A percentile compares a stretch with the other conserved stretches of the same genome.
Evolutionary conservation across 345 rosid genomes (phyloP).

Genomic region (Pistacia atlantica): DNA sequence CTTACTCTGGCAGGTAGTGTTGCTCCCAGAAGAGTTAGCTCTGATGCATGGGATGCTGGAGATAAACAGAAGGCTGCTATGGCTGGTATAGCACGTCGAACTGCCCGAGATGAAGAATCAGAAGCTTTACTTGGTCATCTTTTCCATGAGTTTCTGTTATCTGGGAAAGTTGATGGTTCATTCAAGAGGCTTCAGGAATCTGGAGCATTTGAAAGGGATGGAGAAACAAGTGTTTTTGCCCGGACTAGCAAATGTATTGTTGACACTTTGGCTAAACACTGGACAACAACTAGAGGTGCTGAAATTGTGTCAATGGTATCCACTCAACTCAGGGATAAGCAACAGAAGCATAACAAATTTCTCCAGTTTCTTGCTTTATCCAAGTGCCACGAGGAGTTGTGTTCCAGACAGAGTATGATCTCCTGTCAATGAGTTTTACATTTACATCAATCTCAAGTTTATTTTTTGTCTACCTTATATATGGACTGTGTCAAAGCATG

Average conservation of each 20-base stretch:
- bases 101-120: constrained; percentile 86
- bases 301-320: constrained; percentile 83
- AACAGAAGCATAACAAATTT: constrained; percentile 83
- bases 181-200: constrained; percentile 66
- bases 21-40: constrained; percentile 67
- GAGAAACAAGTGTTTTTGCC: constrained; percentile 80
- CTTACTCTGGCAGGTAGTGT: constrained; percentile 42
- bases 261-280: constrained; percentile 95
- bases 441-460: neutral
- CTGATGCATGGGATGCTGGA: constrained; percentile 61
- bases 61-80: constrained; percentile 51
- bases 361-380: constrained; percentile 97
- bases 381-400: constrained; percentile 94
- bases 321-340: constrained; percentile 80
- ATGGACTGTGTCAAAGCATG: neutral
- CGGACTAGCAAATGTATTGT: constrained; percentile 83
- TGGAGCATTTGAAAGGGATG: constrained; percentile 92
- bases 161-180: constrained; percentile 66
- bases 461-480: neutral
- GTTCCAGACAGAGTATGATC: constrained; percentile 74
- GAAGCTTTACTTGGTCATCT: constrained; percentile 84
- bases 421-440: constrained; percentile 6
- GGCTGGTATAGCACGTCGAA: constrained; percentile 57
- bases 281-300: constrained; percentile 98
- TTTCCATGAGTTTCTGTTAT: constrained; percentile 71